Evolutionary conservation across 192 early-diverging fungal species (phyloP), one percentile per base, ranked within the genome.

Genomic region (Pilaira anomala): DNA sequence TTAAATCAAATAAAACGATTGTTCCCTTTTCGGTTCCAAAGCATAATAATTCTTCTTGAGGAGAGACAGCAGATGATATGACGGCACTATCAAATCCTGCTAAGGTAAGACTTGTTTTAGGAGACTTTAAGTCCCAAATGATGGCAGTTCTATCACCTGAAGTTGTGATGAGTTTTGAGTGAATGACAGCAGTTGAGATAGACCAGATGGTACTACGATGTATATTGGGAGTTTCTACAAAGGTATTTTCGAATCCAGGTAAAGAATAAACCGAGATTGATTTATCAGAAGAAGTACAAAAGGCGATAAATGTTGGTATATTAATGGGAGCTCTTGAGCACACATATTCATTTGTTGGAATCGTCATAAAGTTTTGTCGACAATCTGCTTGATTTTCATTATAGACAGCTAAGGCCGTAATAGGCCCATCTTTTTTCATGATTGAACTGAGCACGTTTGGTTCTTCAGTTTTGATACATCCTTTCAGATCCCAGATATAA

Each of bases 81-180:
- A 63, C 62, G 0, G 62, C 62, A 52, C 62, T 63, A 41, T 63
- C 62, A 51, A 63, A 63, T n/a, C 62, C 62, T 8, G 29, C 62
- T 13, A 63, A 26, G 2, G 48, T 33, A 12, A 41, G 30, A 14
- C 39, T 39, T 21, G 29, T 39, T 33, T 51, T 50, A 6, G 62
- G 62, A 24, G 48, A 30, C 33, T 63, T 63, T 19, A 63, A 48
- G 52, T 63, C 48, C 62, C 62, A 63, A 33, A 63, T 39, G 2
- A 50, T 29, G 1, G 40, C 62, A 3, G 16, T 63, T 22, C 49
- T 48, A 40, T 63, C 62, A n/a, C 62, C 62, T 2, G 62, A 63
- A 16, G 48, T 48, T 3, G 62, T 63, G 3, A 63, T 25, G 0
- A 63, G 11, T 49, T 63, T 63, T 21, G 62, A 63, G 25, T 63